Evolutionary conservation across 2,329 filamentous ascomycete species (phyloP).

Genomic region (Venturia oleaginea): DNA sequence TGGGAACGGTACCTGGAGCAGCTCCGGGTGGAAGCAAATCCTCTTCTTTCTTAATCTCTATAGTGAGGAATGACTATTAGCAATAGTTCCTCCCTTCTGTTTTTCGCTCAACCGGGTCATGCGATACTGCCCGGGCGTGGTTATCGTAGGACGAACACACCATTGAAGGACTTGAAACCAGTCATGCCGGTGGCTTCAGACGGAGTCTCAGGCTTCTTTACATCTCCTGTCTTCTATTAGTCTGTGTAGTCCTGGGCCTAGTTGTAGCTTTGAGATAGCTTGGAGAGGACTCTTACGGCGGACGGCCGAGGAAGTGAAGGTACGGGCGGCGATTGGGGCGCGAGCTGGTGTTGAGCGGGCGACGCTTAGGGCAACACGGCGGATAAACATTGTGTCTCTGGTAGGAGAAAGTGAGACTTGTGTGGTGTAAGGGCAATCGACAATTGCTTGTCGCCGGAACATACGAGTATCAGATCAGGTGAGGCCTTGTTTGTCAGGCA

Average conservation of each 20-base stretch:
- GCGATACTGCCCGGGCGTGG: neutral
- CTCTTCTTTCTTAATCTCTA: constrained; percentile 74
- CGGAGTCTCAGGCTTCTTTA: neutral
- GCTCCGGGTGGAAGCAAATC: constrained; percentile 84
- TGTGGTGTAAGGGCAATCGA: neutral
- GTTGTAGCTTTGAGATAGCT: neutral
- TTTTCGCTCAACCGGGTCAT: neutral
- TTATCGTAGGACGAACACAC: neutral
- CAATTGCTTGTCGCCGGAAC: constrained; percentile 1
- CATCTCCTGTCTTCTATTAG: neutral
- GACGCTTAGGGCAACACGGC: constrained; percentile 41
- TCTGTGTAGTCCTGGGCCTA: constrained; percentile 9
- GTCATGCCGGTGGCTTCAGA: neutral
- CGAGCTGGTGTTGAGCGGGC: constrained; percentile 34
- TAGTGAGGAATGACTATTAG: neutral
- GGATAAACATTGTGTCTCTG: constrained; percentile 39
- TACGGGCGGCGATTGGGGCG: constrained; percentile 32
- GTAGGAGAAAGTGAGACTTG: constrained; percentile 25
- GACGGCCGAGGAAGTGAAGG: constrained; percentile 36
- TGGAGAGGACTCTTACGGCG: constrained; percentile 32
- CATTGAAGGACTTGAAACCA: constrained; percentile 10
- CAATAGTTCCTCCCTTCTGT: neutral
- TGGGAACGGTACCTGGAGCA: constrained; percentile 72
- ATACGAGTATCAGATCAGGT: neutral
- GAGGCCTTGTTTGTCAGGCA: neutral